These are phyloP conservation scores for Endocalyx cinctus DNA, from an alignment of 2,329 filamentous ascomycete genomes.

Conservation along the genomic window DNA sequence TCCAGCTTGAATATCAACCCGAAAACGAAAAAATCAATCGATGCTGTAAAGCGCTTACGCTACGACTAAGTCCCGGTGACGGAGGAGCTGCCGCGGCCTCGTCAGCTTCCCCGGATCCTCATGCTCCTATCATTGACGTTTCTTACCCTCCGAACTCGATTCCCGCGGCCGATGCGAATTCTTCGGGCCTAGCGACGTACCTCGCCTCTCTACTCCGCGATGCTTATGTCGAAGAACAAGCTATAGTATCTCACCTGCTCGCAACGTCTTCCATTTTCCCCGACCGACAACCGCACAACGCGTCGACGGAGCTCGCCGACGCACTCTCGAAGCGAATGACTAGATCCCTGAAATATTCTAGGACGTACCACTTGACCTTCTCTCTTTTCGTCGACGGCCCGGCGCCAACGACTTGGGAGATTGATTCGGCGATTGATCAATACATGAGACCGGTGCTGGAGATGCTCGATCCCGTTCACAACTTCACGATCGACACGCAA, in stretches of 20 bases:
- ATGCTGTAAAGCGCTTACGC: slow-evolving; percentile 67
- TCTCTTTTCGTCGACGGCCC: slow-evolving; percentile 84
- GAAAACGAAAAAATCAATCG: no score
- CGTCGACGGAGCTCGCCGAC: slow-evolving; percentile 49
- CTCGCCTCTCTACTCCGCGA: slow-evolving; percentile 73
- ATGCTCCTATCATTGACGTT: slow-evolving; percentile 69
- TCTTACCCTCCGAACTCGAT: slow-evolving; percentile 68
- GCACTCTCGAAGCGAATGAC: slow-evolving; percentile 67
- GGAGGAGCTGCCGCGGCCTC: no score
- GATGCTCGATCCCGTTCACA: slow-evolving; percentile 77
- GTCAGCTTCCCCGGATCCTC: slow-evolving; percentile 61
- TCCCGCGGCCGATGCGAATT: slow-evolving; percentile 62
- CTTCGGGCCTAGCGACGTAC: slow-evolving; percentile 70
- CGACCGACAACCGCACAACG: slow-evolving; percentile 39
- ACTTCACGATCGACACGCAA: slow-evolving; percentile 94
- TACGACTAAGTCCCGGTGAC: slow-evolving; percentile 65
- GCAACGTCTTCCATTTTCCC: slow-evolving; percentile 53
- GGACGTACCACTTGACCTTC: slow-evolving; percentile 93
- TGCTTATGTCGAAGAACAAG: slow-evolving; percentile 83
- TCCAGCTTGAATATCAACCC: slow-evolving; percentile 74
- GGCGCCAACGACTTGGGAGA: slow-evolving; percentile 82
- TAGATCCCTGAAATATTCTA: slow-evolving; percentile 82
- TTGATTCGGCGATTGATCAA: slow-evolving; percentile 72
- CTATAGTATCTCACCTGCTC: slow-evolving; percentile 73
- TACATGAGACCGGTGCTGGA: slow-evolving; percentile 80